These are phyloP conservation scores for Suhomyces coccinellae DNA, from an alignment of 1,139 yeast genomes.

Conservation along the genomic window DNA sequence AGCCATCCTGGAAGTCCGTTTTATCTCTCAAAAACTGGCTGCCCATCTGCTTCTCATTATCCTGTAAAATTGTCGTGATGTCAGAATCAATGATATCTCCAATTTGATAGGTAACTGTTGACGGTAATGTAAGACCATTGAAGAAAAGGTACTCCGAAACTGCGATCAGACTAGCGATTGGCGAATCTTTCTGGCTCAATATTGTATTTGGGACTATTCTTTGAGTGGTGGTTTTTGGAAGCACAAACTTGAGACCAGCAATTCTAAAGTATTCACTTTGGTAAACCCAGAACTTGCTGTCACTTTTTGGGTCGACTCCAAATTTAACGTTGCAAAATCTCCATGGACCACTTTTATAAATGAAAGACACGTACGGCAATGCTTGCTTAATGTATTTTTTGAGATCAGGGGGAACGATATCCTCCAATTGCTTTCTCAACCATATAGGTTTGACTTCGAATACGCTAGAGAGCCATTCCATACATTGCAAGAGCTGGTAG, in stretches of 20 bases:
- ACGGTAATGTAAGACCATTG: constrained; percentile 71
- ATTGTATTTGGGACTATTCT: constrained; percentile 22
- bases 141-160: constrained; percentile 59
- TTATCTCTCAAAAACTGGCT: constrained; percentile 44
- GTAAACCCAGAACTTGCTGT: constrained; percentile 56
- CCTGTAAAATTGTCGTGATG: constrained; percentile 49
- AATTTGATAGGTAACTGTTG: constrained; percentile 73
- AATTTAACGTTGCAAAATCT: constrained; percentile 79
- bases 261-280: constrained; percentile 87
- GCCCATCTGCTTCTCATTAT: constrained; percentile 34
- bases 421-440: constrained; percentile 75
- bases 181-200: background rate
- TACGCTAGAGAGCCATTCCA: constrained; percentile 51
- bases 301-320: constrained; percentile 74
- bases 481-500: constrained; percentile 43
- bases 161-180: constrained; percentile 20
- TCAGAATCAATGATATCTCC: constrained; percentile 76
- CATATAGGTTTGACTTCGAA: constrained; percentile 80
- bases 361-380: constrained; percentile 77
- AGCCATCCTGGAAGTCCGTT: constrained; percentile 61
- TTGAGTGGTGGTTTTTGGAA: constrained; percentile 9
- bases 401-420: constrained; percentile 54
- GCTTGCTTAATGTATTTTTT: constrained; percentile 65
- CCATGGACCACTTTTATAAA: constrained; percentile 93
- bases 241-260: constrained; percentile 28